Conservation (phyloP, 257 asterid genomes). For the Mitragyna speciosa region DNA sequence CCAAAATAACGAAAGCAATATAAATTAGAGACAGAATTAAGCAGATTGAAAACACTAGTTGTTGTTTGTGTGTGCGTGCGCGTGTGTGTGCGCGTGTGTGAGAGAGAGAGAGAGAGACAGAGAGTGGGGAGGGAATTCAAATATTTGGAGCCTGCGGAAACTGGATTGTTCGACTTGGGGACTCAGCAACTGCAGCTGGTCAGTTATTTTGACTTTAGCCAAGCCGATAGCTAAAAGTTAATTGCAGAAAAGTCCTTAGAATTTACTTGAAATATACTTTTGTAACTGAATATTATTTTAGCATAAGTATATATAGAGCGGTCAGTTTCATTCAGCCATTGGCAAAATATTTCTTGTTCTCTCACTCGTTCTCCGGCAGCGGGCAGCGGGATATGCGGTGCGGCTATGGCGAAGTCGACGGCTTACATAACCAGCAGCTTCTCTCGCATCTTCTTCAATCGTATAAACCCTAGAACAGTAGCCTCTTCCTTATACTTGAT, state of each 20-base stretch:
- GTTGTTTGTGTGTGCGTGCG: no score
- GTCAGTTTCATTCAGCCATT: no score
- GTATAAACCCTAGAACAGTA: slow-evolving; percentile 27
- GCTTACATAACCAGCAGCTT: slow-evolving; percentile 23
- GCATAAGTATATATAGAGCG: no score
- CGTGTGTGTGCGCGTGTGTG: no score
- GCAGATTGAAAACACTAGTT: no score
- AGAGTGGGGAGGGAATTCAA: slow-evolving; percentile 3
- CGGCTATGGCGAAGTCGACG: slow-evolving; percentile 21
- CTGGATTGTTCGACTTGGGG: background rate
- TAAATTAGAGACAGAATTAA: background rate
- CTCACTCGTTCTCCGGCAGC: no score
- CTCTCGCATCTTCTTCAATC: slow-evolving; percentile 47
- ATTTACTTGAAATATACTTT: background rate
- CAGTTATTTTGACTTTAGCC: background rate
- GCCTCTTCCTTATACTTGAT: slow-evolving; percentile 8
- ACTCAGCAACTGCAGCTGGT: no score
- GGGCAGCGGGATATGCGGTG: background rate
- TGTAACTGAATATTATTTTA: no score
- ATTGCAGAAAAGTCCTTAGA: background rate
- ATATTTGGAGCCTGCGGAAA: background rate
- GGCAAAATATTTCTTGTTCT: no score
- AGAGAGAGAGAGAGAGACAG: no score
- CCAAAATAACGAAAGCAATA: slow-evolving; percentile 4
- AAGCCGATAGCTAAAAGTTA: background rate